phyloP scores from a whole-genome alignment of 768 basidiomycete species.

The Tricholoma terreum region DNA sequence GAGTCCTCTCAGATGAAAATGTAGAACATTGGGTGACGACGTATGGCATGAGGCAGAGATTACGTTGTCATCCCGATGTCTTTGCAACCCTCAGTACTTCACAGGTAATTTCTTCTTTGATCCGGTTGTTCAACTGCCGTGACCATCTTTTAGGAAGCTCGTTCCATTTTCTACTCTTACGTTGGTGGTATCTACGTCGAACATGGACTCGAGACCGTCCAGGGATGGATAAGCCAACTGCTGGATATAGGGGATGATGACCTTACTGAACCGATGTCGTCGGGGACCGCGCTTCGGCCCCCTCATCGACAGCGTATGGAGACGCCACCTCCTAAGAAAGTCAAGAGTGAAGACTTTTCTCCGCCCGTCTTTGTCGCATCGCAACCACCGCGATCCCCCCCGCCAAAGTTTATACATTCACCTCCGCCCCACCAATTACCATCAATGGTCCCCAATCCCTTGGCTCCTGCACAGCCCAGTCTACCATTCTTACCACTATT shows the following conservation, averaged over 20 bases:
- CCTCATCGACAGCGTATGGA: slow-evolving; percentile 16
- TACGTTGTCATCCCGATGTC: slow-evolving; percentile 44
- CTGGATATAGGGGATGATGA: slow-evolving; percentile 19
- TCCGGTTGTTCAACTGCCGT: slow-evolving; percentile 11
- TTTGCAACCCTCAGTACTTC: slow-evolving; percentile 31
- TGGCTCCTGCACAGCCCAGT: slow-evolving; percentile 61
- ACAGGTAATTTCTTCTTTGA: slow-evolving; percentile 35
- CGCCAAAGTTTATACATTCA: slow-evolving; percentile 11
- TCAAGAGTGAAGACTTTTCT: slow-evolving; percentile 35
- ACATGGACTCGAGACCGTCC: slow-evolving; percentile 48
- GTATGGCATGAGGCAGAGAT: slow-evolving; percentile 46
- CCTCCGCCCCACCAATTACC: slow-evolving; percentile 14
- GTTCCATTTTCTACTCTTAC: slow-evolving; percentile 61
- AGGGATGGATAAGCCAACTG: slow-evolving; percentile 53
- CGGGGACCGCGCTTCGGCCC: slow-evolving; percentile 1
- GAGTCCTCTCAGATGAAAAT: slow-evolving; percentile 39
- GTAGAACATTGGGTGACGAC: slow-evolving; percentile 46
- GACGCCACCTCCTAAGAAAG: slow-evolving; percentile 38
- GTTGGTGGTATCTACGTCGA: slow-evolving; percentile 61
- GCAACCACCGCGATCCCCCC: slow-evolving; percentile 29
- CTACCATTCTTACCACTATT: slow-evolving; percentile 69
- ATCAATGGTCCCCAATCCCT: slow-evolving; percentile 45
- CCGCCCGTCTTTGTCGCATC: slow-evolving; percentile 33
- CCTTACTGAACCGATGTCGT: neutral
- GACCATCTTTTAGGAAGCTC: slow-evolving; percentile 44